Base-by-base conservation (phyloP, 2,329 filamentous ascomycete species). In the Blastomyces emzantsi region DNA sequence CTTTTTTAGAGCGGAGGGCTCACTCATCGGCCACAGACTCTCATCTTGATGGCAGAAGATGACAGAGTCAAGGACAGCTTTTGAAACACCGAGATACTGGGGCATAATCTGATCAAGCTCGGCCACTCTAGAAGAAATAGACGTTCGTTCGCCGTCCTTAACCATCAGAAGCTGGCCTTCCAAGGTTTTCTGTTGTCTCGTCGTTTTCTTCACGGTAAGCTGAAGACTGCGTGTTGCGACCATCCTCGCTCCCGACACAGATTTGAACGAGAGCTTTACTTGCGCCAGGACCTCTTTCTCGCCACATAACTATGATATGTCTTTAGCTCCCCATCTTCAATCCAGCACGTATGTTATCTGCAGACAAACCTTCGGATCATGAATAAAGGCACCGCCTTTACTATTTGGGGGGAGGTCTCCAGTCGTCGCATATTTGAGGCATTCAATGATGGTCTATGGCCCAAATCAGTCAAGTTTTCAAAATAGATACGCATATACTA, bases 1-100 rank as follows among this genome's bases (percentile, higher is more conserved):
- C 75, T 95, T 95, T 77, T 99, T 99, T 60, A 99, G 80, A 0
- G 85, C 85, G 0, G 85, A 80, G 0, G 94, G 91, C 71, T 96
- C 90, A 72, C 91, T 95, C 82, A 99, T 87, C 0, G 94, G 94
- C 94, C 94, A 99, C 36, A 97, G 78, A 33, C 93, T 97, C 69
- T 99, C 94, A 73, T 99, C 94, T 73, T 99, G 94, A 73, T 99
- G 94, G 74, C 94, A 99, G 77, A 99, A 99, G 69, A 99, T 97
- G 73, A 99, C 94, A 64, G 89, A 89, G 68, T 97, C 92, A 33
- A 99, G 83, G 63, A 99, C 87, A 15, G 94, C 92, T 63, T 88
- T 87, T 1, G 92, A 94, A 3, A 97, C 94, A 47, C 94, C 94
- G 0, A 99, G 83, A 68, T 90, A 89, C 69, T 90, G 85, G 0